These are phyloP conservation scores for Lomentospora prolificans DNA, from an alignment of 2,329 filamentous ascomycete species.

Conservation along the genomic window DNA sequence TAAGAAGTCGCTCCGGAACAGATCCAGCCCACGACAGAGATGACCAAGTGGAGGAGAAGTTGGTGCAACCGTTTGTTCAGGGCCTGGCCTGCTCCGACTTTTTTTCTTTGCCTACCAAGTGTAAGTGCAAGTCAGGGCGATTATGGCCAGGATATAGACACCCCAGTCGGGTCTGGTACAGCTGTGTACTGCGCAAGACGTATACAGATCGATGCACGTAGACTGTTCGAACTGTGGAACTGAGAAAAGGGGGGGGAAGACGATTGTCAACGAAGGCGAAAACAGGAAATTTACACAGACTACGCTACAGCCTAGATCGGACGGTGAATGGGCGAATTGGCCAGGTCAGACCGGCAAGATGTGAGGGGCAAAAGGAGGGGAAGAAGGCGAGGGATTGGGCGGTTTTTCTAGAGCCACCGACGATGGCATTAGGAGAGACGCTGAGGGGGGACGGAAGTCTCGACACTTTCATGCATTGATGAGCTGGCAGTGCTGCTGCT, in stretches of 20 bases:
- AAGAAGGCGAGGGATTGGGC: constrained; percentile 4
- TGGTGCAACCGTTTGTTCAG: background rate
- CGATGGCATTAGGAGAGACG: background rate
- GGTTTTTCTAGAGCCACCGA: background rate
- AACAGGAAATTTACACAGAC: background rate
- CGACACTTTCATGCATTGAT: constrained; percentile 9
- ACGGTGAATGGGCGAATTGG: background rate
- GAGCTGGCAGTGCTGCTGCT: constrained; percentile 18
- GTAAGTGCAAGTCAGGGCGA: background rate
- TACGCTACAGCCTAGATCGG: background rate
- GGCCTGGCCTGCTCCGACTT: background rate
- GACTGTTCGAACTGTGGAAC: no score
- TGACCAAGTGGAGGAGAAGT: background rate
- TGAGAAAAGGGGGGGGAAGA: background rate
- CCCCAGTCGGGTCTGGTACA: background rate
- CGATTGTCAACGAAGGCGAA: background rate
- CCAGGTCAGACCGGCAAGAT: background rate
- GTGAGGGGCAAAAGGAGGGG: constrained; percentile 4
- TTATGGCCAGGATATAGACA: background rate
- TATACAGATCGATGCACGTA: no score
- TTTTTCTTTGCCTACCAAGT: background rate
- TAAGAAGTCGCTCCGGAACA: background rate
- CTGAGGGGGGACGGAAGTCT: constrained; percentile 2
- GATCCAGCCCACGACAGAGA: background rate
- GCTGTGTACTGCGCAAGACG: background rate